Conservation (phyloP, 169 alveolate genomes). For the Plasmodium gonderi region DNA sequence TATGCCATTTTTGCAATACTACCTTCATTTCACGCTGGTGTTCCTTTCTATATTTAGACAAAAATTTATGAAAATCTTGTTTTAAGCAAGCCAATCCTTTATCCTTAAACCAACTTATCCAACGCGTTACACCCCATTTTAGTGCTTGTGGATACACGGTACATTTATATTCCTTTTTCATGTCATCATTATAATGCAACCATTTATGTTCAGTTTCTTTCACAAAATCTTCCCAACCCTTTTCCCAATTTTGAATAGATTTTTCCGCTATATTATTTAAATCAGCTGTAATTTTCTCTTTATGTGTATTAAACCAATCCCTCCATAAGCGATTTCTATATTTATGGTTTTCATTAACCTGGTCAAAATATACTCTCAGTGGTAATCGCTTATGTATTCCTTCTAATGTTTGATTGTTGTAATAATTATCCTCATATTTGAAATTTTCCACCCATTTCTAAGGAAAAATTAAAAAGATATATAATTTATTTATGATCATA, state of each 20-base stretch:
- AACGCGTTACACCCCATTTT: background rate
- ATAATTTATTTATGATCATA: background rate
- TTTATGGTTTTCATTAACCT: too few relatives aligned
- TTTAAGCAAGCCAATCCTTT: background rate
- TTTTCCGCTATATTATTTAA: background rate
- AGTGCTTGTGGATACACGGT: background rate
- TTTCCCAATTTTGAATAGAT: background rate
- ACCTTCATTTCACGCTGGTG: background rate
- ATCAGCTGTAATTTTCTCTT: background rate
- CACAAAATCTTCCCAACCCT: background rate
- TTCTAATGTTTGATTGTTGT: too few relatives aligned
- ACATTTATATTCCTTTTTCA: background rate
- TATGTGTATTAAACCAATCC: background rate
- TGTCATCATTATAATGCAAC: background rate
- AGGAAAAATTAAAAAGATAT: background rate
- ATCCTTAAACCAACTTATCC: background rate
- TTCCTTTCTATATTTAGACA: background rate
- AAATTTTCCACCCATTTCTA: background rate
- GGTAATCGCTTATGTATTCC: too few relatives aligned
- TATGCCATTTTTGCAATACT: background rate
- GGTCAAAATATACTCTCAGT: too few relatives aligned
- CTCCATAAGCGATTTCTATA: too few relatives aligned
- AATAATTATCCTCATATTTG: too few relatives aligned
- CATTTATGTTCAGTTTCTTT: background rate
- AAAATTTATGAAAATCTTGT: background rate